Conservation (phyloP, 805 yeast genomes). For the Zygoascus bituminiphila region DNA sequence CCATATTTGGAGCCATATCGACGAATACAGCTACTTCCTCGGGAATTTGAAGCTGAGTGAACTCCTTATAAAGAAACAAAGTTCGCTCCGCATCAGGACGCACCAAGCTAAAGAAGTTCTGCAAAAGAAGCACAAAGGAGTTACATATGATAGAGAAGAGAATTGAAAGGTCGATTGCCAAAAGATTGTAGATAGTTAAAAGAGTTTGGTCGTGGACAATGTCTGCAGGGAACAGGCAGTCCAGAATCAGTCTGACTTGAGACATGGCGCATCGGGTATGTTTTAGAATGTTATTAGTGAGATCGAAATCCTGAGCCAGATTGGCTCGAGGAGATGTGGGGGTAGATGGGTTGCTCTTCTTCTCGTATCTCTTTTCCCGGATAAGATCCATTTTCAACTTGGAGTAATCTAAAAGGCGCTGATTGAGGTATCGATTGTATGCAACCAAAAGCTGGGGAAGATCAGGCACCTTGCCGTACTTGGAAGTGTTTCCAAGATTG, state of each 20-base stretch:
- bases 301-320: not conserved
- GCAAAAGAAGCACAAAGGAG: slow-evolving; percentile 10
- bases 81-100: slow-evolving; percentile 17
- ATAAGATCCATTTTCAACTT: slow-evolving; percentile 13
- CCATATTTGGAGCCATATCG: slow-evolving; percentile 10
- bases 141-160: slow-evolving; percentile 11
- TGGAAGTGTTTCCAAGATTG: not conserved
- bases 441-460: slow-evolving; percentile 8
- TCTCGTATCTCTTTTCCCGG: slow-evolving; percentile 10
- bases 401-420: slow-evolving; percentile 11
- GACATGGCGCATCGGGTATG: slow-evolving; percentile 11
- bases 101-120: slow-evolving; percentile 12
- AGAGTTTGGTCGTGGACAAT: slow-evolving; percentile 7
- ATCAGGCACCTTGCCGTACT: slow-evolving; percentile 1
- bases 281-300: slow-evolving; percentile 7
- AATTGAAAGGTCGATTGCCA: slow-evolving; percentile 15
- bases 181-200: slow-evolving; percentile 9
- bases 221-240: slow-evolving; percentile 13
- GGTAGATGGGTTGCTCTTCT: not conserved
- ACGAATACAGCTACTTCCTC: slow-evolving; percentile 12
- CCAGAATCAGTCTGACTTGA: slow-evolving; percentile 14
- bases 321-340: not conserved
- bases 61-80: slow-evolving; percentile 15
- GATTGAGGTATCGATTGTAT: slow-evolving; percentile 14
- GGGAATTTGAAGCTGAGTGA: slow-evolving; percentile 15